A percentile compares a stretch with the other conserved stretches of the same genome.
These are phyloP conservation scores for Populus hybrid DNA, from an alignment of 441 rosid genomes.

Conservation along the genomic window DNA sequence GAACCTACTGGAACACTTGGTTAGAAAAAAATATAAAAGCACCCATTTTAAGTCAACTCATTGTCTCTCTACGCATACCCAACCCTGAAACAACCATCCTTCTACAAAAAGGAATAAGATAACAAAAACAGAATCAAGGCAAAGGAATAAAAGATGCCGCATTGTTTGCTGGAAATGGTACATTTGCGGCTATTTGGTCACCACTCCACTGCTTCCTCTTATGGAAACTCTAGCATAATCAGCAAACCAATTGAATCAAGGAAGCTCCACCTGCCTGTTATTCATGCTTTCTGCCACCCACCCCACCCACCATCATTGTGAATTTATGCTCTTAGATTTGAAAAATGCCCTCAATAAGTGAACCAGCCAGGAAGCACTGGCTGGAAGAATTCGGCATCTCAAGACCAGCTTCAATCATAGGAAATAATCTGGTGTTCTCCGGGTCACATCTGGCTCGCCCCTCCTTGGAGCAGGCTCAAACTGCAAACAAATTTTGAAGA, in stretches of 20 bases:
- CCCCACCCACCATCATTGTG: constrained; percentile 3
- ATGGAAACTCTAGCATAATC: constrained; percentile 20
- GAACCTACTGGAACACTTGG: background rate
- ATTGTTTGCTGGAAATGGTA: constrained; percentile 36
- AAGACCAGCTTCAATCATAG: constrained; percentile 39
- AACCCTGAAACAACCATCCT: constrained; percentile 17
- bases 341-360: constrained; percentile 20
- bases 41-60: constrained; percentile 21
- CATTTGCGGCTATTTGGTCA: constrained; percentile 20
- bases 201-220: constrained; percentile 26
- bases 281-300: constrained; percentile 21
- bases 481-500: constrained; percentile 35
- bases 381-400: constrained; percentile 15
- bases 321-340: constrained; percentile 22
- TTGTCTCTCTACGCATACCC: constrained; percentile 32
- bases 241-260: constrained; percentile 12
- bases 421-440: constrained; percentile 96
- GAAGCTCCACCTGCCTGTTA: constrained; percentile 29
- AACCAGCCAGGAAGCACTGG: constrained; percentile 24
- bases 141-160: constrained; percentile 21
- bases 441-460: constrained; percentile 92
- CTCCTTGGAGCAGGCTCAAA: constrained; percentile 97
- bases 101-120: constrained; percentile 22
- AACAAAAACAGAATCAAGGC: constrained; percentile 15
- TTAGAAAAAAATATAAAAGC: constrained; percentile 9